Percentiles rank a stretch among this genome's conserved stretches.
Conservation (phyloP, 1,139 yeast species). For the Zygoascus meyerae region DNA sequence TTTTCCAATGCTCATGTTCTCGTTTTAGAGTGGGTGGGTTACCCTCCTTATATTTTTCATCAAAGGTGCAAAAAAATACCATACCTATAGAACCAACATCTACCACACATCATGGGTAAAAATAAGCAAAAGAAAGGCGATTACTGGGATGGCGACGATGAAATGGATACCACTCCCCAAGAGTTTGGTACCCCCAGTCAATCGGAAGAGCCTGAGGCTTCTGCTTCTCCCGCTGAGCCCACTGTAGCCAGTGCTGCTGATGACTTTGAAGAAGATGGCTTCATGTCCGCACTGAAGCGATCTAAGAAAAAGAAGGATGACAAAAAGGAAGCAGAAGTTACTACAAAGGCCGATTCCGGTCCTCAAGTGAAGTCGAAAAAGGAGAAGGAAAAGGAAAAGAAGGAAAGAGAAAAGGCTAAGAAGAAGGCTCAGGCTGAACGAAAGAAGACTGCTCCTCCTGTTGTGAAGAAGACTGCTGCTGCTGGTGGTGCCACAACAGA, state of each 20-base stretch:
- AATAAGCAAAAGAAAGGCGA: slow-evolving; percentile 39
- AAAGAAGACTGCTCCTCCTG: slow-evolving; percentile 72
- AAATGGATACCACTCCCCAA: slow-evolving; percentile 44
- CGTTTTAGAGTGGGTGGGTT: background rate
- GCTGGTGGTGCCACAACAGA: slow-evolving; percentile 27
- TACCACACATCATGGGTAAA: slow-evolving; percentile 30
- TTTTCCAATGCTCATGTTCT: background rate
- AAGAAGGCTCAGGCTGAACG: slow-evolving; percentile 88
- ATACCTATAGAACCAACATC: slow-evolving; percentile 9
- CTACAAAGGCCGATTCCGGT: slow-evolving; percentile 48
- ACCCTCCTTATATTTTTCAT: background rate
- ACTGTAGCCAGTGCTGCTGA: slow-evolving; percentile 39
- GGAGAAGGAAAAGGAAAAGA: slow-evolving; percentile 96
- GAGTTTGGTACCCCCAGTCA: slow-evolving; percentile 41
- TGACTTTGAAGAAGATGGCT: slow-evolving; percentile 49
- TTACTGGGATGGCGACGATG: slow-evolving; percentile 82
- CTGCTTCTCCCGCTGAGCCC: slow-evolving; percentile 36
- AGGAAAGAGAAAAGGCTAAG: slow-evolving; percentile 90
- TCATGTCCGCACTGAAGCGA: slow-evolving; percentile 74
- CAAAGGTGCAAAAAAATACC: too few species aligned
- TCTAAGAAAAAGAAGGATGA: slow-evolving; percentile 71
- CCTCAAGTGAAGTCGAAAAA: slow-evolving; percentile 73
- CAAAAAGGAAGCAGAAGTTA: slow-evolving; percentile 40
- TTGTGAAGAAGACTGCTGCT: slow-evolving; percentile 36
- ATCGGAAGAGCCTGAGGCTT: slow-evolving; percentile 9